A percentile compares a stretch with the other conserved stretches of the same genome.
phyloP scores from a whole-genome alignment of 306 rosid species.

The Malus orientalis region DNA sequence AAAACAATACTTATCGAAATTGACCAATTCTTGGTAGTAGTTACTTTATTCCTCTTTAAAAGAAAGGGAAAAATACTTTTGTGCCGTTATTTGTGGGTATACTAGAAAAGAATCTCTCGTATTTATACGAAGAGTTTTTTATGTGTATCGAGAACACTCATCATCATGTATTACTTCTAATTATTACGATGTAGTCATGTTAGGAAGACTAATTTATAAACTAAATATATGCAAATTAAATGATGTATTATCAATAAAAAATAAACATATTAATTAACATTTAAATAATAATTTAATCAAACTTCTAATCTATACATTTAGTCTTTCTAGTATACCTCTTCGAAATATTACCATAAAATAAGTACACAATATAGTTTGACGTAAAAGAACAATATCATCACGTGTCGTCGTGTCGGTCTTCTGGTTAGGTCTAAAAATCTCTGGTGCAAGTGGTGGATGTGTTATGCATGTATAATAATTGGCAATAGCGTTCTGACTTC shows the following conservation, averaged over 20 bases:
- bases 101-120: not conserved
- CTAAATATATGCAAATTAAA: too few species aligned
- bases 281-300: too few species aligned
- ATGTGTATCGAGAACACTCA: too few species aligned
- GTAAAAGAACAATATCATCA: too few species aligned
- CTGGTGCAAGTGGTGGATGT: not conserved
- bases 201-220: too few species aligned
- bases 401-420: too few species aligned
- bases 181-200: too few species aligned
- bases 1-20: not conserved
- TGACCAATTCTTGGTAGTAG: not conserved
- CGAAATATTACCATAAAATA: too few species aligned
- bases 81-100: not conserved
- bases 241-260: accelerated
- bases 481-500: not conserved
- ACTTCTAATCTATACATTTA: too few species aligned
- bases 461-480: not conserved
- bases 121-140: not conserved
- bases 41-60: not conserved
- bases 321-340: too few species aligned
- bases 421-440: not conserved
- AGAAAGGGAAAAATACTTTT: not conserved
- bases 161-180: too few species aligned
- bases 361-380: too few species aligned
- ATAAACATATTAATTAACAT: accelerated